These are phyloP conservation scores for Sphagnum contortum DNA, from an alignment of 225 moss, liverwort and hornwort genomes.

Conservation along the genomic window DNA sequence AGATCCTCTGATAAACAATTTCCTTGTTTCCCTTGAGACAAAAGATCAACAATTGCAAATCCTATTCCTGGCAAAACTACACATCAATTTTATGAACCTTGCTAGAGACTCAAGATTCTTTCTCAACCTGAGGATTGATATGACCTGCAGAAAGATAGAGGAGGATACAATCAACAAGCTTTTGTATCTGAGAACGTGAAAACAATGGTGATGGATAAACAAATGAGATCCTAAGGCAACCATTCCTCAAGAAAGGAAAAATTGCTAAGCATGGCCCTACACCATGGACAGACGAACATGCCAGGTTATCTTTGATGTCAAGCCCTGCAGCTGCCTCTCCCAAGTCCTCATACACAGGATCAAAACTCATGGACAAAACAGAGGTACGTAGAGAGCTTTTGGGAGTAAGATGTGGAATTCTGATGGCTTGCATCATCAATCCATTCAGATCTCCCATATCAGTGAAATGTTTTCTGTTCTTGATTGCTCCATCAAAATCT, in stretches of 20 bases:
- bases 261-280: conserved; percentile 68
- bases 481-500: conserved; percentile 36
- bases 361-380: conserved; percentile 24
- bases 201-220: conserved; percentile 59
- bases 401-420: conserved; percentile 58
- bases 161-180: conserved; percentile 36
- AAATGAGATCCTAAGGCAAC: conserved; percentile 44
- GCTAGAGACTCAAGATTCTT: too few relatives aligned
- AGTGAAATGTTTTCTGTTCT: conserved; percentile 61
- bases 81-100: too few relatives aligned
- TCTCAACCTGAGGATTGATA: too few relatives aligned
- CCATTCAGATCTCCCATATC: conserved; percentile 67
- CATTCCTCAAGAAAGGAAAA: conserved; percentile 46
- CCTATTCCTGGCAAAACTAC: too few relatives aligned
- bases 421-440: conserved; percentile 64
- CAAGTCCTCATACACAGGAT: conserved; percentile 40
- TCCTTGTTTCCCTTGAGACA: too few relatives aligned
- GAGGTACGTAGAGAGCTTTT: conserved; percentile 47
- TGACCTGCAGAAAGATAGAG: conserved; percentile 23
- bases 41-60: too few relatives aligned
- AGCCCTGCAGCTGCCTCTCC: conserved; percentile 18
- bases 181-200: conserved; percentile 23
- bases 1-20: too few relatives aligned
- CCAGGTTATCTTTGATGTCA: conserved; percentile 46
- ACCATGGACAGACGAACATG: conserved; percentile 50